Conservation (phyloP, 495 filamentous ascomycete genomes). For the Barbatosphaeria neglecta region DNA sequence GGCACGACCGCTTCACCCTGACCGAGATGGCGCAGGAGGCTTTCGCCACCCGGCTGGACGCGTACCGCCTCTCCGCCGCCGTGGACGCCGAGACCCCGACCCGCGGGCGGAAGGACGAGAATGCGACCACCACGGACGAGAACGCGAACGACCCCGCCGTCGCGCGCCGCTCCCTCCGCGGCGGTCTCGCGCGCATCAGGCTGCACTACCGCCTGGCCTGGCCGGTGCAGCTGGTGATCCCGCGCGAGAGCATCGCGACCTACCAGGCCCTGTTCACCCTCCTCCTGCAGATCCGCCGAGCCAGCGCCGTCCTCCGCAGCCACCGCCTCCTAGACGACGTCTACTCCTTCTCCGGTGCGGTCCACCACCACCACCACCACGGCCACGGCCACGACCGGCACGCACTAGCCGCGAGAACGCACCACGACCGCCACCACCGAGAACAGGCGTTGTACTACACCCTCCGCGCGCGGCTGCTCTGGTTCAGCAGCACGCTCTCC, state of each 20-base stretch:
- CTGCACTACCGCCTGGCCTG: conserved; percentile 61
- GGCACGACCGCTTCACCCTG: conserved; percentile 74
- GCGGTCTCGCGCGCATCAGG: conserved; percentile 41
- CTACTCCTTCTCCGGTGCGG: too few species aligned
- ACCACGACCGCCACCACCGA: conserved; percentile 3
- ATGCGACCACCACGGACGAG: too few species aligned
- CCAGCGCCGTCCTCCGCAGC: conserved; percentile 55
- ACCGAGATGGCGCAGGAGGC: conserved; percentile 67
- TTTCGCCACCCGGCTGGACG: conserved; percentile 46
- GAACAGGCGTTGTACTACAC: conserved; percentile 43
- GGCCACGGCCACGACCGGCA: too few species aligned
- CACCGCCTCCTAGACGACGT: conserved; percentile 30
- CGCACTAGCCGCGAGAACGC: too few species aligned
- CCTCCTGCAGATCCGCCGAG: conserved; percentile 63
- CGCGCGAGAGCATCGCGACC: conserved; percentile 40
- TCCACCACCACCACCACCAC: too few species aligned
- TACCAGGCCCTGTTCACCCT: conserved; percentile 67
- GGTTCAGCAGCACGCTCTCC: conserved; percentile 65
- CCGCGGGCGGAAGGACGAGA: too few species aligned
- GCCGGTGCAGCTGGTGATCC: conserved; percentile 77
- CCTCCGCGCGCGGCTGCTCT: conserved; percentile 63
- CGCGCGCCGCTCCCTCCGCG: conserved; percentile 30
- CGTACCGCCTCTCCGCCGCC: conserved; percentile 43
- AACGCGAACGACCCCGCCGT: conserved; percentile 18
- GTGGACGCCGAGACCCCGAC: conserved; percentile 37